Base-by-base conservation (phyloP, 2,329 filamentous ascomycete genomes). In the Ilyonectria mors-panacis region DNA sequence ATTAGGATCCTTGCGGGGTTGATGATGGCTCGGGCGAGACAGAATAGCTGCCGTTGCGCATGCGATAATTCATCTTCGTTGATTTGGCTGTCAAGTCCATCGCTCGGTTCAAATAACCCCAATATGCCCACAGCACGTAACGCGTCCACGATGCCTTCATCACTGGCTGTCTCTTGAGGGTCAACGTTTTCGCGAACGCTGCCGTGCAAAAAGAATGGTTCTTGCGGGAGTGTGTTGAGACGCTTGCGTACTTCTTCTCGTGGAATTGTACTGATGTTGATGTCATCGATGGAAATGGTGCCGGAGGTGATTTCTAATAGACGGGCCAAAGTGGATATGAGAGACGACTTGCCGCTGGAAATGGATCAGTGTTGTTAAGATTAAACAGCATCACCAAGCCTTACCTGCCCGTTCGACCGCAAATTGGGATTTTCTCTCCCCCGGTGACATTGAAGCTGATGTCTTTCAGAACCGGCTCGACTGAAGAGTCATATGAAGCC, bases 1-100 rank as follows among this genome's bases (percentile, higher is more conserved):
- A 80, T 59, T 0, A 80, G 44, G 2, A 86, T 71, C 1, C 76
- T 78, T 2, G 65, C 62, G 0, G 44, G 47, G 1, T 54, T 67
- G 44, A 87, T 69, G 15, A 87, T 72, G 0, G 84, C 82, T 55
- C 86, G 75, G 0, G 85, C 84, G 1, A 88, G 75, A 45, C 81
- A 82, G 57, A 88, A 84, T 0, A 88, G 75, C 67, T 87, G 85
- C 21, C 79, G 74, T 65, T 87, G 81, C 1, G 85, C 85, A 28
- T 82, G 80, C 0, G 83, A 85, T 5, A 85, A 71, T 1, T 73
- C 70, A 2, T 81, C 68, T 3, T 76, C 70, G 1, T 71, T 66
- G 35, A 85, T 71, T 1, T 78, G 73, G 1, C 73, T 76, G 7
- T 81, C 76, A 0, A 86, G 75, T 0, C 82, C 82, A 1, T 81